phyloP scores from a whole-genome alignment of 1,139 yeast genomes.

The Candida tropicalis region DNA sequence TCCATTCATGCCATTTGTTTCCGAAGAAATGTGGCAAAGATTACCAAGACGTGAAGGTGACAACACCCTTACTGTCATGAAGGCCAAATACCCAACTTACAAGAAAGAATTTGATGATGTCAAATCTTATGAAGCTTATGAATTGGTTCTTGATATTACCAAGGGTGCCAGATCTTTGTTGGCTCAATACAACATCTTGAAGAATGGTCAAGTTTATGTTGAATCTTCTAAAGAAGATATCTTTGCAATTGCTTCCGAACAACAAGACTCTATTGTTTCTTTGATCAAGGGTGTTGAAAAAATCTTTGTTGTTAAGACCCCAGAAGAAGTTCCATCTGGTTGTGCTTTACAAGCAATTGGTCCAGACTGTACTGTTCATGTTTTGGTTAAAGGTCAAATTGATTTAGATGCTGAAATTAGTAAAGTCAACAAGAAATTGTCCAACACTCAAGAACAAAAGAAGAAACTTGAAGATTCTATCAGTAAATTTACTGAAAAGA shows the following conservation, averaged over 20 bases:
- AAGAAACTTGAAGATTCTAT: conserved; percentile 44
- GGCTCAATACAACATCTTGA: conserved; percentile 84
- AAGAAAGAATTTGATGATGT: conserved; percentile 60
- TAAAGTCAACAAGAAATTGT: conserved; percentile 79
- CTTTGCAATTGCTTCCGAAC: conserved; percentile 59
- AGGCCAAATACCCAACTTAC: conserved; percentile 78
- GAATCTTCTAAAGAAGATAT: conserved; percentile 60
- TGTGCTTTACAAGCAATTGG: conserved; percentile 84
- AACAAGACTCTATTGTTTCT: conserved; percentile 82
- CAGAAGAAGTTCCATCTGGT: conserved; percentile 74
- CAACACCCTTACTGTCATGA: conserved; percentile 64
- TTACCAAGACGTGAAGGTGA: conserved; percentile 86
- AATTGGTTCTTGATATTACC: conserved; percentile 80
- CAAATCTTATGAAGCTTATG: conserved; percentile 73
- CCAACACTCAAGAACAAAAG: conserved; percentile 55
- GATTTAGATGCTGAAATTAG: conserved; percentile 88
- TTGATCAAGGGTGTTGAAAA: conserved; percentile 87
- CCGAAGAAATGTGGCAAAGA: conserved; percentile 99
- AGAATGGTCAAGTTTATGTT: conserved; percentile 83
- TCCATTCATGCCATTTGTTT: conserved; percentile 96
- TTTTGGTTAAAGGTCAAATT: conserved; percentile 91
- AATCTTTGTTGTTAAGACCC: conserved; percentile 59
- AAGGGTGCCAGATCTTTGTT: conserved; percentile 91
- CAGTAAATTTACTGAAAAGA: conserved; percentile 84
- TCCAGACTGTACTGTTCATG: conserved; percentile 82